A percentile compares a stretch with the other conserved stretches of the same genome.
These are phyloP conservation scores for Pyricularia sp. DNA, from an alignment of 2,329 filamentous ascomycete genomes.

Conservation along the genomic window DNA sequence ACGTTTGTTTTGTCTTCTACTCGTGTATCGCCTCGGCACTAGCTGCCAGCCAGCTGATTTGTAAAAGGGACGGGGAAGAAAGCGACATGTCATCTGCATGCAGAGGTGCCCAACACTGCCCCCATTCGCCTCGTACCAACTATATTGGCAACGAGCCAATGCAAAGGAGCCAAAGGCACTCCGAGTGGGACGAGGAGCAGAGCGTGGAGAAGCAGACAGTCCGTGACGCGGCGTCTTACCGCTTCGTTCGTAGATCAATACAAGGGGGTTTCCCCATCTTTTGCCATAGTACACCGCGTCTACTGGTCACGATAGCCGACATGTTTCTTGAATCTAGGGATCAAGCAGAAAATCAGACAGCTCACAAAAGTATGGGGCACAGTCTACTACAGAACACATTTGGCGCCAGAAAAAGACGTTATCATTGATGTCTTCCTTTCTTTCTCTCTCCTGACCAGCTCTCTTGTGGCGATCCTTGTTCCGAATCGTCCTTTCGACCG, in stretches of 20 bases:
- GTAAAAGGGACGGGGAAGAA: background rate
- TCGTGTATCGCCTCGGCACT: no score
- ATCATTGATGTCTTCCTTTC: background rate
- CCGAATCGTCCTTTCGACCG: background rate
- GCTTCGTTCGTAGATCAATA: background rate
- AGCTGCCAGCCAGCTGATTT: background rate
- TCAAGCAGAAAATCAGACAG: background rate
- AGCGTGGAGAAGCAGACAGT: background rate
- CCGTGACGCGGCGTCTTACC: background rate
- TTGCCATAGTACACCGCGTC: background rate
- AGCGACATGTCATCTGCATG: background rate
- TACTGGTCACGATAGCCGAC: background rate
- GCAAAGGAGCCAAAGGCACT: background rate
- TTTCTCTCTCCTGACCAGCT: background rate
- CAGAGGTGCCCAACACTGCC: background rate
- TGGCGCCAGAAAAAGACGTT: background rate
- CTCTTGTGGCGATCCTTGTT: background rate
- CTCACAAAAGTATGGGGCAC: background rate
- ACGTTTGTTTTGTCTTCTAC: background rate
- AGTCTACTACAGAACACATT: background rate
- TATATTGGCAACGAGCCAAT: background rate
- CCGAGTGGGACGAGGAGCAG: background rate
- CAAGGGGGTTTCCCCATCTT: background rate
- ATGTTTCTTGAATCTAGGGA: background rate
- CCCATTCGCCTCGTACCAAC: background rate